Conservation (phyloP, 164 flowering plant genomes). For the Cinnamomum chago region DNA sequence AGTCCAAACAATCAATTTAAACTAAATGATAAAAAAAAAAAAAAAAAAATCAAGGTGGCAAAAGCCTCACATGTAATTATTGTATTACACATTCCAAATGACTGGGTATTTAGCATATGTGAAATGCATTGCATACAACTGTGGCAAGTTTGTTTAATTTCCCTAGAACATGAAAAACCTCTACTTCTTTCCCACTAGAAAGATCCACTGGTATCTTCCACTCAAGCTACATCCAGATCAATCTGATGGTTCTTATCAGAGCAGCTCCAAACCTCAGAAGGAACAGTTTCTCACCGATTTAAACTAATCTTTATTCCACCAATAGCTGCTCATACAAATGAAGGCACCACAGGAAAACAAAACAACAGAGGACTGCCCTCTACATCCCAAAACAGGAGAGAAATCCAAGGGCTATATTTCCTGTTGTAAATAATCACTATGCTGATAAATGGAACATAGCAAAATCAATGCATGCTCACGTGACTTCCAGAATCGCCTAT, state of each 20-base stretch:
- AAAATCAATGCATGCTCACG: not conserved
- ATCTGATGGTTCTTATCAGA: not conserved
- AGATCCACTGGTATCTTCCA: not conserved
- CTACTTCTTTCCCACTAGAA: too few species aligned
- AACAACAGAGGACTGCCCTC: constrained; percentile 1
- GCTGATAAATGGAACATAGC: not conserved
- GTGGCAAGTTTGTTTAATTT: too few species aligned
- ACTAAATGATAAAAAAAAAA: too few species aligned
- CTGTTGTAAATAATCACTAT: constrained; percentile 4
- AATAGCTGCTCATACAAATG: constrained; percentile 11
- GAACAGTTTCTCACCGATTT: not conserved
- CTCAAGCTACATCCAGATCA: not conserved
- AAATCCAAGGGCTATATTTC: constrained; percentile 3
- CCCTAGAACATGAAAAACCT: too few species aligned
- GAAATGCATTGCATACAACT: not conserved
- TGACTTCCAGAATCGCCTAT: constrained; percentile 12
- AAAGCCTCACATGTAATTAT: too few species aligned
- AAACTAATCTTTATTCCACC: constrained; percentile 8
- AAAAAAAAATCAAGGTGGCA: too few species aligned
- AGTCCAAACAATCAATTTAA: too few species aligned
- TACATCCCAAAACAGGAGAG: constrained; percentile 1
- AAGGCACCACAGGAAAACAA: constrained; percentile 4
- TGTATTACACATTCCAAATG: too few species aligned
- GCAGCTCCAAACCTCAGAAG: not conserved
- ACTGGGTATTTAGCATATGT: not conserved